These are phyloP conservation scores for Asparagopsis taxiformis DNA, from an alignment of 31 red algal species.

Conservation along the genomic window DNA sequence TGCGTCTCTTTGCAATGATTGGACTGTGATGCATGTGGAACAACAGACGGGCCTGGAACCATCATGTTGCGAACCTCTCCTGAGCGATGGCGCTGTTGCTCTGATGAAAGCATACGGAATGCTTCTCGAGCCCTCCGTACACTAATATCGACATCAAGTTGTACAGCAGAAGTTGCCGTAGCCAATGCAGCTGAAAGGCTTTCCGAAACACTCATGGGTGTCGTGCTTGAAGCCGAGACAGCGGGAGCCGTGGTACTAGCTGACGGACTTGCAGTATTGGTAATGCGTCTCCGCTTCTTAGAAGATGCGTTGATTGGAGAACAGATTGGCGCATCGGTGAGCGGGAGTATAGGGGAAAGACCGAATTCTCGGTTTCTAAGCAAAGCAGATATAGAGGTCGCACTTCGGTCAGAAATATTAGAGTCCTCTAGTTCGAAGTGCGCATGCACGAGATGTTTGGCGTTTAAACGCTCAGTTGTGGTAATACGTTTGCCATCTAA, in stretches of 20 bases:
- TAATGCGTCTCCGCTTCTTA: slow-evolving; percentile 19
- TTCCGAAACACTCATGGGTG: not conserved
- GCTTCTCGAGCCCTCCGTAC: not conserved
- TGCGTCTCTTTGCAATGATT: not conserved
- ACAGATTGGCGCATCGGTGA: too few relatives aligned
- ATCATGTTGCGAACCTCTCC: not conserved
- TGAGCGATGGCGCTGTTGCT: not conserved
- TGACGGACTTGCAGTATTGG: not conserved
- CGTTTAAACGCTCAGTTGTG: not conserved
- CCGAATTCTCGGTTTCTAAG: slow-evolving; percentile 12
- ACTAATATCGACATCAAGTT: not conserved
- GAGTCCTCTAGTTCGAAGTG: not conserved
- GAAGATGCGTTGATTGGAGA: not conserved
- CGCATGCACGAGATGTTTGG: not conserved
- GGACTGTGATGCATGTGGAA: not conserved
- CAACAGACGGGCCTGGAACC: too few relatives aligned
- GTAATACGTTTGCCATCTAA: not conserved
- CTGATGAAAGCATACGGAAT: not conserved
- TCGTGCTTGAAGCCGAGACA: slow-evolving; percentile 20
- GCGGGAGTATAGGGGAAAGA: slow-evolving; percentile 1
- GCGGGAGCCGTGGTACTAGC: slow-evolving; percentile 24
- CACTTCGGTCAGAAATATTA: not conserved
- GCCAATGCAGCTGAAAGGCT: not conserved
- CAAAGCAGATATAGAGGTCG: not conserved
- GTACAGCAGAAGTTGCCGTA: not conserved